These are phyloP conservation scores for Neckera pumila DNA, from an alignment of 225 moss, liverwort and hornwort species.

Conservation along the genomic window DNA sequence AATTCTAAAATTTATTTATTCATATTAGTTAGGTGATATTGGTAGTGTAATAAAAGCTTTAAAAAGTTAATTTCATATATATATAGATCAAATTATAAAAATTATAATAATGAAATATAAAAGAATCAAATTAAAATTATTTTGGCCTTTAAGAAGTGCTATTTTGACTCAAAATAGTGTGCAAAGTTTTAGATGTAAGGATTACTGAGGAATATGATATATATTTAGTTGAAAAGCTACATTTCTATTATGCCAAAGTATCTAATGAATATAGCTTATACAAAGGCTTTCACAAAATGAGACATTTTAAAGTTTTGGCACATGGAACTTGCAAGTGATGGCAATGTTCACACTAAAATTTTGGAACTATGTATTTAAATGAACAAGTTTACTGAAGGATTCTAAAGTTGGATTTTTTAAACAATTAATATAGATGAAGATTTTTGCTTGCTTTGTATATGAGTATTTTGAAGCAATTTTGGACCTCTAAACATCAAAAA, in stretches of 20 bases:
- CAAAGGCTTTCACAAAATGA: not conserved
- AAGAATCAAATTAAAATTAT: not conserved
- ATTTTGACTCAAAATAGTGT: not conserved
- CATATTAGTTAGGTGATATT: not conserved
- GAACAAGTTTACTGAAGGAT: not conserved
- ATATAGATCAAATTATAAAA: not conserved
- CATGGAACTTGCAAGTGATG: not conserved
- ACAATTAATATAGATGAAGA: not conserved
- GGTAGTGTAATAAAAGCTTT: not conserved
- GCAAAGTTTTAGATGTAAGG: not conserved
- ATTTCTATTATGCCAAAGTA: not conserved
- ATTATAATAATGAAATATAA: not conserved
- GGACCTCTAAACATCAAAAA: not conserved
- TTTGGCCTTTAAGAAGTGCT: not conserved
- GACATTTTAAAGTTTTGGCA: not conserved
- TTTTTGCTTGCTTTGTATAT: rapidly evolving
- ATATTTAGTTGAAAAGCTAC: not conserved
- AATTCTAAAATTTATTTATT: no score
- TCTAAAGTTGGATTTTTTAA: not conserved
- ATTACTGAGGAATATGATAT: not conserved
- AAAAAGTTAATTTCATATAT: not conserved
- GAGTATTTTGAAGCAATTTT: not conserved
- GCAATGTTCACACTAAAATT: no score
- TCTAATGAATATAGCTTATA: not conserved
- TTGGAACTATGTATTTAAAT: not conserved